A percentile compares a stretch with the other conserved stretches of the same genome.
phyloP scores from a whole-genome alignment of 768 basidiomycete species.

The Lanmaoa pseudosensibilis region DNA sequence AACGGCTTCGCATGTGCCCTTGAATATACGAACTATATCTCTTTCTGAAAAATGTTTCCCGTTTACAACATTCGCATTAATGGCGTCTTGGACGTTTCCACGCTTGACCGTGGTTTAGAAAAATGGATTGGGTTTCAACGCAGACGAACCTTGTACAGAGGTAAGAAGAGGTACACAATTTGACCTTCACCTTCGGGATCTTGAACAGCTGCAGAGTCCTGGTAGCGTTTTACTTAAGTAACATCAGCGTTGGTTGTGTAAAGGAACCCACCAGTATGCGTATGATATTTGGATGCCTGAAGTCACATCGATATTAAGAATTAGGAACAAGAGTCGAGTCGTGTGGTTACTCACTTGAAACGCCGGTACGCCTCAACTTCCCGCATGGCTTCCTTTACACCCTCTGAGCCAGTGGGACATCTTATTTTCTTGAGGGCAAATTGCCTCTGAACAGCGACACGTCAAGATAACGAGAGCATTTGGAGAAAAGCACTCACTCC shows the following conservation, averaged over 20 bases:
- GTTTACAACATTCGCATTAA: constrained; percentile 83
- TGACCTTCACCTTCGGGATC: constrained; percentile 92
- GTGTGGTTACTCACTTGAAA: constrained; percentile 67
- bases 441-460: constrained; percentile 54
- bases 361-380: constrained; percentile 93
- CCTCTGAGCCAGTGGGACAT: constrained; percentile 85
- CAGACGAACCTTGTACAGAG: constrained; percentile 76
- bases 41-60: constrained; percentile 82
- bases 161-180: constrained; percentile 95
- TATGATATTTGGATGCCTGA: constrained; percentile 94
- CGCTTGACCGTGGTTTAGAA: constrained; percentile 46
- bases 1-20: constrained; percentile 91
- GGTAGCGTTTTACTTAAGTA: constrained; percentile 1
- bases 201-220: constrained; percentile 95
- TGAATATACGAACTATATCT: constrained; percentile 87
- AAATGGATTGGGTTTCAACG: background rate
- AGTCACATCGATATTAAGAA: background rate
- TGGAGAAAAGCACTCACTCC: constrained; percentile 51
- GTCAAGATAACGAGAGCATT: background rate
- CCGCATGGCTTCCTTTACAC: constrained; percentile 85
- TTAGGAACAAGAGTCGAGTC: background rate
- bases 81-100: constrained; percentile 94
- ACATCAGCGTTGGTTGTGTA: background rate
- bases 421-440: constrained; percentile 98
- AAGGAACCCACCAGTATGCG: constrained; percentile 67